Evolutionary conservation across 306 rosid species (phyloP), one percentile per base, ranked within the genome.

Genomic region (Quercus dentata): DNA sequence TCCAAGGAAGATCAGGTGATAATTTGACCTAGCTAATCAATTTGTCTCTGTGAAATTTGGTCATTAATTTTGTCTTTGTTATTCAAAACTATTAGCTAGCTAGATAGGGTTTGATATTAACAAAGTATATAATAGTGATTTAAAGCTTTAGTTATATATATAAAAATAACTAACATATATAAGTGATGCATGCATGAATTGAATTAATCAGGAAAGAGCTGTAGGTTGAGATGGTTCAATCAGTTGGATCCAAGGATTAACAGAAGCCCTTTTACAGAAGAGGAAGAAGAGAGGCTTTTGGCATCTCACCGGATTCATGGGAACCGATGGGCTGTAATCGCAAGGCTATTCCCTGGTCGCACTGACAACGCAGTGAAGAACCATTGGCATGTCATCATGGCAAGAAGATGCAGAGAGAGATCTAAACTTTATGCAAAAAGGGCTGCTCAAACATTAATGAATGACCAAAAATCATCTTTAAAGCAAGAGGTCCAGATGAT

Each of bases 351-450:
- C 69, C 99, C 99, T 0, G 98, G 99, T 56, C 74, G 99, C 10
- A 95, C 99, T 17, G 98, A 95, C 65, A 95, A 95, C 28, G 99
- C 99, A 2, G 98, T 95, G 18, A 95, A 95, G 87, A 95, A 95
- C 71, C 99, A 95, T 64, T 95, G 99, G 98, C 99, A 95, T 69
- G 99, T 95, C 8, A 92, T 93, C 87, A 93, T 92, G 98, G 97
- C 99, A 1, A 84, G 99, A 61, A 84, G 83, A 31, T 84, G 92
- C 38, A 69, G 94, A 52, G 92, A 89, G 68, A 87, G 81, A 14
- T 90, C 94, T 1, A 92, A 91, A 75, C 79, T 83, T 73, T 84
- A 80, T 59, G 78, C 90, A 74, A 91, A 80, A 80, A 89, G 82
- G 19, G 58, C 72, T 41, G 81, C 69, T 25, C 83, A 80, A 12